Evolutionary conservation across 495 filamentous ascomycete species (phyloP), one percentile per base, ranked within the genome.

Genomic region (Paragyromitra xinjiangensis): DNA sequence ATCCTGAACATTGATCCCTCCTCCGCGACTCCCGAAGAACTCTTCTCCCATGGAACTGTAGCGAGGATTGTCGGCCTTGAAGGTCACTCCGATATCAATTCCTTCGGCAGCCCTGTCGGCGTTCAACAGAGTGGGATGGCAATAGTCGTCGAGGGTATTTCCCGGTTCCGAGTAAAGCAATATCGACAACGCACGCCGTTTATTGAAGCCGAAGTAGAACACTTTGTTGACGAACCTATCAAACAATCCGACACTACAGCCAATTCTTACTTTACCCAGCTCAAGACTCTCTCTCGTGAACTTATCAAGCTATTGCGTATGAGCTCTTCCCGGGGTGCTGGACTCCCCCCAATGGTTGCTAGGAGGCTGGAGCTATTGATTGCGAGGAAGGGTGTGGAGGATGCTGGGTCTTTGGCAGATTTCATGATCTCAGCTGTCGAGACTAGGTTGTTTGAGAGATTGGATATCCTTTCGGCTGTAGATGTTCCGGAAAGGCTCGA

Each of bases 361-460:
- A 88, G 94, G 26, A 90, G 93, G 58, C 88, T 98, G 14, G 93
- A 97, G 82, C 82, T 94, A 6, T 94, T 93, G 80, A 96, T 99
- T 63, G 87, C 88, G 0, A 90, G 88, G 82, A 94, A 94, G 74
- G 90, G 91, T 64, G 80, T 92, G 44, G 83, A 86, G 44, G 92
- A 97, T 69, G 94, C 95, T 4, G 95, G 95, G 6, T 86, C 88
- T 7, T 85, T 99, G n/a, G 95, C 95, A 7, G 96, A 99, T 82
- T 97, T 98, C 78, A 96, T 98, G 93, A 90, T 92, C 7, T 94
- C 95, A 83, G 88, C 98, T 34, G 88, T 96, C 2, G 92, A 97
- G 64, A 89, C 90, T 50, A 90, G 91, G 16, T 89, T 94, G 72
- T 92, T 97, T 81, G 95, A 99, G 78, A 96, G 94, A 85, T 86